phyloP scores from a whole-genome alignment of 2,329 filamentous ascomycete species.

The Botrytis pseudocinerea region DNA sequence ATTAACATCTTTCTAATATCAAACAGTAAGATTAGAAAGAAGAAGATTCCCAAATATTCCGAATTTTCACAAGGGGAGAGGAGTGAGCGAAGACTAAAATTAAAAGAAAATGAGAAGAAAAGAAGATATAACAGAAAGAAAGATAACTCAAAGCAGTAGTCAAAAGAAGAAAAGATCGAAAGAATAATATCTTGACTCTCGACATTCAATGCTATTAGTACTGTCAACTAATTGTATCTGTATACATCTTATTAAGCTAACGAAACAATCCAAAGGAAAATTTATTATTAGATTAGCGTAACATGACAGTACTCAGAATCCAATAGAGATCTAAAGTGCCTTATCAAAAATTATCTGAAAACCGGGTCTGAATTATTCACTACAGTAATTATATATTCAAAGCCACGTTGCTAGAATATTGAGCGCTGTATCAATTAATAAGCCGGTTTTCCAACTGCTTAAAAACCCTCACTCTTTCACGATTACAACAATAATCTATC shows the following conservation, averaged over 20 bases:
- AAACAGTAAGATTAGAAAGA: neutral
- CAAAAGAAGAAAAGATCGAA: too few relatives aligned
- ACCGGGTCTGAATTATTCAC: neutral
- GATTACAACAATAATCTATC: neutral
- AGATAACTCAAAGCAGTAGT: too few relatives aligned
- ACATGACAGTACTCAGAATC: neutral
- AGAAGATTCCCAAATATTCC: neutral
- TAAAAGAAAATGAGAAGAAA: neutral
- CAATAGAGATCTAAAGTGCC: neutral
- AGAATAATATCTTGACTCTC: too few relatives aligned
- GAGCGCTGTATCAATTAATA: neutral
- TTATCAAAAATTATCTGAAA: neutral
- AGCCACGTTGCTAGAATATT: neutral
- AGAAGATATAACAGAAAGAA: too few relatives aligned
- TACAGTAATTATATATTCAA: neutral
- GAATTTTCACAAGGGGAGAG: neutral
- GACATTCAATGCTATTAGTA: too few relatives aligned
- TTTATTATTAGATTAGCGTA: rapidly evolving
- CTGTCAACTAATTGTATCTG: too few relatives aligned
- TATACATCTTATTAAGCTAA: too few relatives aligned
- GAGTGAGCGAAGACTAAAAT: neutral
- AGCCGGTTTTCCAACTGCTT: neutral
- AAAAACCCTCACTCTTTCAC: neutral
- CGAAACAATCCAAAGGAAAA: neutral
- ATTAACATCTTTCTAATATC: too few relatives aligned